A percentile compares a stretch with the other conserved stretches of the same genome.
phyloP scores from a whole-genome alignment of 495 filamentous ascomycete species.

The Terfezia boudieri region DNA sequence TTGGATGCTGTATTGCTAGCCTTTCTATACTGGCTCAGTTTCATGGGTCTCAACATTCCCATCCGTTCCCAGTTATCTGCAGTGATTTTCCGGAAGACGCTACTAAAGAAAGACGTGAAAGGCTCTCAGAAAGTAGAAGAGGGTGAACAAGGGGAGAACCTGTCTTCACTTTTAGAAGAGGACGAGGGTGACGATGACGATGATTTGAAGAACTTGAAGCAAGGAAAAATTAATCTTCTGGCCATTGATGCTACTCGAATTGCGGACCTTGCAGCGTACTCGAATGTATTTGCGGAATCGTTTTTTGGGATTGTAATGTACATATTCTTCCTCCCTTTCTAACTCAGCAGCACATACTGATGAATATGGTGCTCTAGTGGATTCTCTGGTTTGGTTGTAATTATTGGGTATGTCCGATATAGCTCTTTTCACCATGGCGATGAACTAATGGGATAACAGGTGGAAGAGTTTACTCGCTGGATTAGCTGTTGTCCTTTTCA shows the following conservation, averaged over 20 bases:
- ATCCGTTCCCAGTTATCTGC: slow-evolving; percentile 48
- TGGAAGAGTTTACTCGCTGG: slow-evolving; percentile 50
- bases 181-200: slow-evolving; percentile 26
- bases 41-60: slow-evolving; percentile 37
- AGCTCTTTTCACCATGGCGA: background rate
- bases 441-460: slow-evolving; percentile 1
- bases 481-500: slow-evolving; percentile 36
- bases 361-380: background rate
- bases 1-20: slow-evolving; percentile 6
- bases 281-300: slow-evolving; percentile 38
- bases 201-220: slow-evolving; percentile 39
- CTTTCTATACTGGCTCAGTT: slow-evolving; percentile 26
- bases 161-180: slow-evolving; percentile 19
- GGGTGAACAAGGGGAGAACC: slow-evolving; percentile 6
- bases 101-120: slow-evolving; percentile 62
- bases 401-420: slow-evolving; percentile 31
- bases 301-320: slow-evolving; percentile 36
- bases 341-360: too few species aligned
- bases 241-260: slow-evolving; percentile 57
- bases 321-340: background rate
- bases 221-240: slow-evolving; percentile 59
- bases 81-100: slow-evolving; percentile 53
- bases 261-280: slow-evolving; percentile 43
- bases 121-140: slow-evolving; percentile 25
- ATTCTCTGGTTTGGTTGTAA: slow-evolving; percentile 37